Base-by-base conservation (phyloP, 1,284 basidiomycete genomes). In the Trametes pubescens region DNA sequence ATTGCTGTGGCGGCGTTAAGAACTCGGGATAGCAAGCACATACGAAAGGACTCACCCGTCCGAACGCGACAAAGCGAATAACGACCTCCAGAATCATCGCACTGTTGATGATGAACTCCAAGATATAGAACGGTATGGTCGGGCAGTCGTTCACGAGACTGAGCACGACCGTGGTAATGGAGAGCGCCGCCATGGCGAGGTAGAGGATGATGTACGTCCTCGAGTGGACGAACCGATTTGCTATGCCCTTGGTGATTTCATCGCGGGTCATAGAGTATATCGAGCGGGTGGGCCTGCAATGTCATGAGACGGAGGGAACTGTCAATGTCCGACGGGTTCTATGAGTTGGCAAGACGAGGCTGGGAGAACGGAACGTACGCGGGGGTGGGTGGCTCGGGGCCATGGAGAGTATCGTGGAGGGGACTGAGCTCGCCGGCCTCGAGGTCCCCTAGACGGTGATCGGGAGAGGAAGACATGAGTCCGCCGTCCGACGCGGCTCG, bases 31-130 rank as follows among this genome's bases (percentile, higher is more conserved):
- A 1, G 38, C 57, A 22, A 35, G 24, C 21, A 29, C 32, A 51
- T 11, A 13, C 4, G n/a, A 18, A 26, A 5, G 13, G 47, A 79
- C 91, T 71, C 72, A 97, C 96, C 77, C 88, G 86, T 65, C 95
- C 95, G 72, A 97, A 93, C 0, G 96, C 96, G 57, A 96, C 81
- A 75, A 97, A 91, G 32, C 96, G 87, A 57, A 96, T 91, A 1
- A 84, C 83, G 18, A 98, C 96, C 80, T 98, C 96, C 24, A 91
- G 77, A 62, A 98, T 97, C 96, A 98, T 97, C 9, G 94, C 84
- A 0, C 85, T 82, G 73, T 98, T 98, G 76, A 98, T 88, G 74
- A 98, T 89, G 53, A 98, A 80, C 77, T 98, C 96, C 69, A 98
- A 83, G 37, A 97, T 81, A 76, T 95, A 97, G 82, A 98, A 98